phyloP scores from a whole-genome alignment of 768 basidiomycete genomes.

The Scleroderma citrinum region DNA sequence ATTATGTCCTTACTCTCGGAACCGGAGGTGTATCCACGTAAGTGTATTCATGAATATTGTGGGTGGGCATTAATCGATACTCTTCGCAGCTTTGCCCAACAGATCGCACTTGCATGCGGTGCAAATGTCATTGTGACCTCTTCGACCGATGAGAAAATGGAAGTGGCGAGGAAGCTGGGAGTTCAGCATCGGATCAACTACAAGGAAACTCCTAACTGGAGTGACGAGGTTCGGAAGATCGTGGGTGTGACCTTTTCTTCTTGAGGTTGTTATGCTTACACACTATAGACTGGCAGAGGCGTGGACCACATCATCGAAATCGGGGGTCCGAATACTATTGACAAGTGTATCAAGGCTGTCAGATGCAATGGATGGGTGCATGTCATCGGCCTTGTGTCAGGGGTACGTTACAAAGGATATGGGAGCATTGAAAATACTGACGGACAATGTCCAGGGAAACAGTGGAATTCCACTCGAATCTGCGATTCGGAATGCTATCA shows the following conservation, averaged over 20 bases:
- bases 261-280: conserved; percentile 12
- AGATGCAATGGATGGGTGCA: conserved; percentile 40
- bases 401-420: conserved; percentile 20
- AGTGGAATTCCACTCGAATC: conserved; percentile 28
- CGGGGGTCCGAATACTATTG: conserved; percentile 47
- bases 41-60: conserved; percentile 3
- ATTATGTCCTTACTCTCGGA: conserved; percentile 50
- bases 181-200: conserved; percentile 56
- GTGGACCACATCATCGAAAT: conserved; percentile 37
- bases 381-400: conserved; percentile 48
- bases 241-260: conserved; percentile 24
- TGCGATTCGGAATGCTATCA: conserved; percentile 37
- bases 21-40: conserved; percentile 55
- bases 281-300: conserved; percentile 22
- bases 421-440: background rate
- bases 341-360: conserved; percentile 36
- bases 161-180: conserved; percentile 46
- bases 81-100: conserved; percentile 43
- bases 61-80: conserved; percentile 3
- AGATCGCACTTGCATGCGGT: conserved; percentile 58
- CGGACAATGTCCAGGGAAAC: conserved; percentile 12
- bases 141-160: conserved; percentile 59
- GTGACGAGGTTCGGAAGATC: conserved; percentile 41
- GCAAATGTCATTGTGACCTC: conserved; percentile 63
- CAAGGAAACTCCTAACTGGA: conserved; percentile 51